Conservation (phyloP, 2,329 filamentous ascomycete species). For the Trichoderma hamatum region DNA sequence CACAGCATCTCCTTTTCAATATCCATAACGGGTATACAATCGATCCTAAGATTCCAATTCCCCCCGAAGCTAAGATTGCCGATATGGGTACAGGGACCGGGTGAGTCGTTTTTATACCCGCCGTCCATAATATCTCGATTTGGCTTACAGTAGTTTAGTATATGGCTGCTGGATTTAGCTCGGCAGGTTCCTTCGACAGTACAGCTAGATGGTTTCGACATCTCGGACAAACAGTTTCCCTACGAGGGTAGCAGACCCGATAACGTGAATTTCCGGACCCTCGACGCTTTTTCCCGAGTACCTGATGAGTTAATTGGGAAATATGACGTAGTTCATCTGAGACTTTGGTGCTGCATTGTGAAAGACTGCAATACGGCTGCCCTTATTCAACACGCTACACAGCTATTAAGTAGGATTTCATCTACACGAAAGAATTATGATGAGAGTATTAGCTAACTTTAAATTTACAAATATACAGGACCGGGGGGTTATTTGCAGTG, state of each 20-base stretch:
- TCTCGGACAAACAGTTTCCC: slow-evolving; percentile 23
- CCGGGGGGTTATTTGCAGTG: slow-evolving; percentile 9
- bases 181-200: slow-evolving; percentile 21
- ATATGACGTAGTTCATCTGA: slow-evolving; percentile 26
- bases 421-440: background rate
- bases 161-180: slow-evolving; percentile 25
- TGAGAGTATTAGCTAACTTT: background rate
- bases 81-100: slow-evolving; percentile 25
- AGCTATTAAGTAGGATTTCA: background rate
- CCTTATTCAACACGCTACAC: background rate
- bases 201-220: slow-evolving; percentile 24
- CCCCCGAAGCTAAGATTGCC: slow-evolving; percentile 16
- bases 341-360: slow-evolving; percentile 1
- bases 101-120: background rate
- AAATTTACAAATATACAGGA: background rate
- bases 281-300: slow-evolving; percentile 4
- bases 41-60: slow-evolving; percentile 23
- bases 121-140: too few relatives aligned
- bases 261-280: slow-evolving; percentile 2
- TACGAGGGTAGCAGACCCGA: background rate
- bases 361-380: background rate
- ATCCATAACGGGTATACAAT: slow-evolving; percentile 24
- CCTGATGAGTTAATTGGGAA: background rate
- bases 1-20: slow-evolving; percentile 21
- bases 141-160: background rate